Base-by-base conservation (phyloP, 202 grass and related monocot genomes). In the Alloteropsis angusta region DNA sequence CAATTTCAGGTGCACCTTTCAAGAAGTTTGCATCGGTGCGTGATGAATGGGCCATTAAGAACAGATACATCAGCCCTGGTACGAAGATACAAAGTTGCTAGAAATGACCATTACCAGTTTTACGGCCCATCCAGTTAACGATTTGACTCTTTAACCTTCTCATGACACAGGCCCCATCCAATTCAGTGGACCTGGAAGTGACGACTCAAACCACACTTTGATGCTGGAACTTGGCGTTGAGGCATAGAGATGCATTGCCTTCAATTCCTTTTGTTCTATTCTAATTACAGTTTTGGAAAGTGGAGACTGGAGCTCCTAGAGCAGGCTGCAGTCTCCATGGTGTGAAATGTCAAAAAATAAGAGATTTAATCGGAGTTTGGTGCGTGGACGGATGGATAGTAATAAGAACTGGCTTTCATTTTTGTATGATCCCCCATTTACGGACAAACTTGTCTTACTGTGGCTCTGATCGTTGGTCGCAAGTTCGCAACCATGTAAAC, bases 41-140 rank as follows among this genome's bases (percentile, higher is more conserved):
- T 52, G 86, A 96, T 80, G 92, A 91, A 48, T 99, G 92, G 96
- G 88, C 92, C 38, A 30, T 96, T 18, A 96, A 89, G 82, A 99
- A 99, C 82, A 71, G 86, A 61, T 99, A 99, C 69, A 93, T 99
- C 77, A 96, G 96, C 77, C 96, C 96, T 58, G 96, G 96, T 96
- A 86, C 15, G 41, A 58, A 57, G 6, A 16, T 16, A 47, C 26
- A 4, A 78, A 60, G 67, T 60, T 30, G 2, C 8, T 28, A 60
- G 18, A 21, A 32, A 26, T 60, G 15, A 45, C 42, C 14, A 17
- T 58, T 4, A 10, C 21, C 10, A 59, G 10, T 37, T 50, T 34
- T 18, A 8, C 15, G 9, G 4, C 25, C 25, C 12, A n/a, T 50
- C 26, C 15, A 66, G 30, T 44, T 3, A 54, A 45, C 28, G 60